Evolutionary conservation across 2,329 filamentous ascomycete genomes (phyloP), one percentile per base, ranked within the genome.

Genomic region (Botrytis hyacinthi): DNA sequence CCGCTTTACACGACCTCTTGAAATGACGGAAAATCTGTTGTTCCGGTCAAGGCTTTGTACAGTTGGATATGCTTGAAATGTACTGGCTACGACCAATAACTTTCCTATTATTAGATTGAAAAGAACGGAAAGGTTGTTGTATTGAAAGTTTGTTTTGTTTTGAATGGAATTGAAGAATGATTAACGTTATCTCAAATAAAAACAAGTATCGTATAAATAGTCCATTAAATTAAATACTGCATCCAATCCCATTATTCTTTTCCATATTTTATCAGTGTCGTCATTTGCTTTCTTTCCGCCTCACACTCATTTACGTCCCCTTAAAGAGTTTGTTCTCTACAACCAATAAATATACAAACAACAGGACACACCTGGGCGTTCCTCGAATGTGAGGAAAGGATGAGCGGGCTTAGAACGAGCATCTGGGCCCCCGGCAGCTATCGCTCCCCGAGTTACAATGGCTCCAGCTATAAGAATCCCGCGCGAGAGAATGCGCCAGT

Each of bases 351-450:
- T 35, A n/a, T 10, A 26, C 46, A 40, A 26, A 54, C 16, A 29
- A 26, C 65, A 54, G 35, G 46, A 51, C 51, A 26, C 22, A 68
- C 48, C 29, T 32, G 51, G 16, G 14, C 22, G 8, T 40, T 42
- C 22, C 26, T 42, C 35, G 37, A 32, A 69, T 69, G 66, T 59
- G 29, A 69, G 37, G 18, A 57, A 57, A 44, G 8, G 18, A 69
- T 69, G 66, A 59, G 48, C 18, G 66, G 66, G 66, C 66, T 69
- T 69, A 44, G 35, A 57, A 57, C 66, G n/a, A 69, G 66, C 57
- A 69, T 69, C 37, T 69, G 66, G 66, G 66, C 66, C 66, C 37
- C 66, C 40, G 66, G n/a, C 16, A 69, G 48, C 46, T 57, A 69
- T 57, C 35, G 66, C 66, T 9, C 48, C 29, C 37, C 48, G 37